Conservation (phyloP, 192 early-diverging fungal genomes). For the Coemansia sp. region DNA sequence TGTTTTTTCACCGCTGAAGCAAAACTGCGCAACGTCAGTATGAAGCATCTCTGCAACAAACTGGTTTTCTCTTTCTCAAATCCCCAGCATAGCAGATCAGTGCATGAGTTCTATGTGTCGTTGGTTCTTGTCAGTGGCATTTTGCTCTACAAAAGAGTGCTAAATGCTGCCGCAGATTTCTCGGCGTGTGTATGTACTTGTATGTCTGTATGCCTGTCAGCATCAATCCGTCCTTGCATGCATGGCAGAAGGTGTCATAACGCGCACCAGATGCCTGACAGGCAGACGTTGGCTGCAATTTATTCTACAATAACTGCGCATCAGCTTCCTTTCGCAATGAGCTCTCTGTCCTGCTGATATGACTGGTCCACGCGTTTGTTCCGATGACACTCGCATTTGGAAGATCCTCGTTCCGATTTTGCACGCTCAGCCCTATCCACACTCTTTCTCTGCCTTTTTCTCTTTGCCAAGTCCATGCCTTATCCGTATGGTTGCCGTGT, state of each 20-base stretch:
- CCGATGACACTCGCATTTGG: background rate
- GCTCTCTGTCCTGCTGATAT: background rate
- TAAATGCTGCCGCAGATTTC: background rate
- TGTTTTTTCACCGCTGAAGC: background rate
- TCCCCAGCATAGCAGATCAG: background rate
- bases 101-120: background rate
- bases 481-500: background rate
- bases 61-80: background rate
- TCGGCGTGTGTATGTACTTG: background rate
- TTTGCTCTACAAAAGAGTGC: background rate
- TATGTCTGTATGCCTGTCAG: background rate
- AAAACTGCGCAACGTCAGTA: background rate
- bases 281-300: background rate
- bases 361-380: slow-evolving; percentile 3
- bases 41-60: background rate
- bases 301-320: slow-evolving; percentile 8
- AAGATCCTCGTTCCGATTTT: background rate
- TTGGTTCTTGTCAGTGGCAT: too few relatives aligned
- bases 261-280: background rate
- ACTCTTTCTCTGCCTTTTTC: background rate
- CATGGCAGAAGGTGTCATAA: background rate
- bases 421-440: background rate
- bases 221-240: background rate
- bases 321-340: background rate
- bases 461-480: background rate